These are phyloP conservation scores for Zea mays DNA, from an alignment of 176 grass and related monocot genomes.

Conservation along the genomic window Zm-B73-REFERENCE-NAM-5.0 NC_050105.1:127932501-127933000, in stretches of 20 bases:
- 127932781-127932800: background rate
- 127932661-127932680: too few species aligned
- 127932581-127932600: background rate
- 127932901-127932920: background rate
- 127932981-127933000: background rate
- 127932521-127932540: background rate
- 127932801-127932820: background rate
- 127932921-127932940: background rate
- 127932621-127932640: constrained; percentile 1
- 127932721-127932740: background rate
- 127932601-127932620: background rate
- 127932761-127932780: background rate
- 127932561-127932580: background rate
- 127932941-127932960: background rate
- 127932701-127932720: background rate
- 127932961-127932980: constrained; percentile 9
- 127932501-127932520: background rate
- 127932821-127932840: background rate
- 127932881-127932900: background rate
- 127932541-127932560: background rate
- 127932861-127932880: background rate
- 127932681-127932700: background rate
- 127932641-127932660: background rate
- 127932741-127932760: background rate
- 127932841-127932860: background rate